Base-by-base conservation (phyloP, 2,329 filamentous ascomycete species). In the Trichoderma sp. region DNA sequence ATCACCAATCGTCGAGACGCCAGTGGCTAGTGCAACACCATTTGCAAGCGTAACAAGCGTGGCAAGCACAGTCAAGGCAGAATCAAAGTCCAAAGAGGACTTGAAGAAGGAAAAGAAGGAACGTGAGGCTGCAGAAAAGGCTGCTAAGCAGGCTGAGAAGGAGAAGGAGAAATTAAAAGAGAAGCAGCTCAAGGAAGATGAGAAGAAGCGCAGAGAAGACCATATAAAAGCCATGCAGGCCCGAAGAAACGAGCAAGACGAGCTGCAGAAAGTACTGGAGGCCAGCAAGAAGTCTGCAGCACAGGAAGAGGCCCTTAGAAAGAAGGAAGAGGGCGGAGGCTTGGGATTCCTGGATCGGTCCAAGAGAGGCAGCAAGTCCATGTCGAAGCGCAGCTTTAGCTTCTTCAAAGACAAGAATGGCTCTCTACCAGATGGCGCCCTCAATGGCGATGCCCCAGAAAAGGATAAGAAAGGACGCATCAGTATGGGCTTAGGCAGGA, bases 311-410 rank as follows among this genome's bases (percentile, higher is more conserved):
- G 78, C 79, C 15, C 71, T 73, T 12, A 77, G 78, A 57, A 83
- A 79, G 71, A 80, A 79, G 68, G 80, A 81, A 34, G 77, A 76
- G n/a, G 73, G 74, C 5, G 72, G 75, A 17, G 76, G 74, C 61
- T 76, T 77, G 34, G 81, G 83, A 5, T 82, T 87, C 34, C 80
- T 95, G 50, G 88, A 87, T 73, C 84, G 92, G 53, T 89, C 91
- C 71, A 87, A 89, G 72, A 85, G 89, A 65, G 88, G 88, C 10
- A 92, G 90, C 77, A 94, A 92, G 81, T 93, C 92, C 70, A 86
- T 97, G 81, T 87, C 91, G 58, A 87, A 90, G 70, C 92, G 90
- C 78, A 91, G 91, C 72, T 89, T 92, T 74, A 86, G 85, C 35
- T 91, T 92, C 74, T 80, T 90, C 42, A 82, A 86, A 70, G 84